phyloP scores from a whole-genome alignment of 2,329 filamentous ascomycete genomes.

The Pseudogymnoascus sp. region DNA sequence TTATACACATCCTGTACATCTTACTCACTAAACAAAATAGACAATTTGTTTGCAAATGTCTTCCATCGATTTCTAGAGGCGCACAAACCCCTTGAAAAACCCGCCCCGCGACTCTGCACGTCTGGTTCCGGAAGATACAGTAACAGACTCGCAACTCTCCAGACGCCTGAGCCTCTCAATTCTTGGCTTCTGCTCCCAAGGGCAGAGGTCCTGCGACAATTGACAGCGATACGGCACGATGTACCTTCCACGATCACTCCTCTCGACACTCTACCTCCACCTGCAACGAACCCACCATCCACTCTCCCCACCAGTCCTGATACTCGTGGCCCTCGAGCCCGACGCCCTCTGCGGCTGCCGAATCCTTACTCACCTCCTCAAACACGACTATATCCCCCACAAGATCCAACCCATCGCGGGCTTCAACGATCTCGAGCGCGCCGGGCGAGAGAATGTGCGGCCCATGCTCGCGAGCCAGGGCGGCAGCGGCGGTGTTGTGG shows the following conservation, averaged over 20 bases:
- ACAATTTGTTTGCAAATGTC: neutral
- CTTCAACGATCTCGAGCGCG: slow-evolving; percentile 78
- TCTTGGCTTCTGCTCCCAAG: slow-evolving; percentile 6
- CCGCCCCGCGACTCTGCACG: neutral
- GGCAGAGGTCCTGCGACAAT: neutral
- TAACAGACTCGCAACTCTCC: neutral
- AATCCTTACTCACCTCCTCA: slow-evolving; percentile 86
- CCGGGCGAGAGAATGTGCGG: slow-evolving; percentile 67
- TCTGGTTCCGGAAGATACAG: neutral
- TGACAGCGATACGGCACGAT: slow-evolving; percentile 39
- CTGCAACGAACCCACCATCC: slow-evolving; percentile 80
- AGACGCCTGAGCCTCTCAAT: slow-evolving; percentile 2
- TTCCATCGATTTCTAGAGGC: neutral
- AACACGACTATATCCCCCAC: slow-evolving; percentile 94
- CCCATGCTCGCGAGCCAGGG: slow-evolving; percentile 82
- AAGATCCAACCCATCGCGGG: slow-evolving; percentile 94
- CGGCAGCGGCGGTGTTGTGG: slow-evolving; percentile 77
- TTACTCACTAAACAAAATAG: neutral
- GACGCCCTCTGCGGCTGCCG: slow-evolving; percentile 93
- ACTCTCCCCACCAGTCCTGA: slow-evolving; percentile 81
- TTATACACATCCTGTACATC: slow-evolving; percentile 1
- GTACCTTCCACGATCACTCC: slow-evolving; percentile 87
- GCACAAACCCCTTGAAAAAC: neutral
- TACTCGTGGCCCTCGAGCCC: slow-evolving; percentile 88
- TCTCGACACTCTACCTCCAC: slow-evolving; percentile 85